These are phyloP conservation scores for Croton laevigatus DNA, from an alignment of 441 rosid genomes.

Conservation along the genomic window DNA sequence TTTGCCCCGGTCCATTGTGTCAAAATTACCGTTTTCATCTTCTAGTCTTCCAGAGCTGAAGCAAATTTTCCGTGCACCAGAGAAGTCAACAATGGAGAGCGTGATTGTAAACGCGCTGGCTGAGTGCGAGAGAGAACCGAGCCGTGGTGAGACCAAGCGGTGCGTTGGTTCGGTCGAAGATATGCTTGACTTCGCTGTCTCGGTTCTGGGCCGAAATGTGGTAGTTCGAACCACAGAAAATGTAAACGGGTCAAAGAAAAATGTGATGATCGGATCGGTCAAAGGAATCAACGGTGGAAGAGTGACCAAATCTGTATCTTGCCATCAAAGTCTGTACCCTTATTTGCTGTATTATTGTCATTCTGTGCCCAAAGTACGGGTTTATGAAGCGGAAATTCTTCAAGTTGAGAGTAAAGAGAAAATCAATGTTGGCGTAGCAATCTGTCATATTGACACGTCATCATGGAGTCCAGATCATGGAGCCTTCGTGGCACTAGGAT, in stretches of 20 bases:
- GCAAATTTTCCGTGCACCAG: constrained; percentile 57
- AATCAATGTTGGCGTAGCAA: constrained; percentile 79
- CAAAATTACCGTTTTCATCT: constrained; percentile 74
- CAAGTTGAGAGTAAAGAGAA: constrained; percentile 38
- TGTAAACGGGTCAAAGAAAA: constrained; percentile 54
- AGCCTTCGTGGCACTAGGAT: constrained; percentile 76
- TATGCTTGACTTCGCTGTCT: constrained; percentile 75
- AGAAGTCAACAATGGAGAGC: constrained; percentile 57
- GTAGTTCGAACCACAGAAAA: constrained; percentile 64
- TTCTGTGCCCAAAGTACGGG: constrained; percentile 88
- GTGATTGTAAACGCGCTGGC: constrained; percentile 55
- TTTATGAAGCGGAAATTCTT: constrained; percentile 70
- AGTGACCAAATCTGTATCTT: constrained; percentile 76
- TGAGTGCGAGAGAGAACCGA: constrained; percentile 80
- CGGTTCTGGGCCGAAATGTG: constrained; percentile 60
- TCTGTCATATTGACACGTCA: constrained; percentile 95
- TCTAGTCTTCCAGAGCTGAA: constrained; percentile 32
- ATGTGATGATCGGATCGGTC: constrained; percentile 64
- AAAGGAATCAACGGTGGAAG: constrained; percentile 73
- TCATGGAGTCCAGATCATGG: constrained; percentile 80
- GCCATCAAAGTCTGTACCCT: constrained; percentile 92
- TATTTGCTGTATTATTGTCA: constrained; percentile 89
- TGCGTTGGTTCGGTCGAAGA: constrained; percentile 85
- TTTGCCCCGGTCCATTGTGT: constrained; percentile 59
- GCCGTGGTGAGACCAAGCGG: constrained; percentile 79